Evolutionary conservation across 495 filamentous ascomycete genomes (phyloP).

Genomic region (Podospora tetraspora): DNA sequence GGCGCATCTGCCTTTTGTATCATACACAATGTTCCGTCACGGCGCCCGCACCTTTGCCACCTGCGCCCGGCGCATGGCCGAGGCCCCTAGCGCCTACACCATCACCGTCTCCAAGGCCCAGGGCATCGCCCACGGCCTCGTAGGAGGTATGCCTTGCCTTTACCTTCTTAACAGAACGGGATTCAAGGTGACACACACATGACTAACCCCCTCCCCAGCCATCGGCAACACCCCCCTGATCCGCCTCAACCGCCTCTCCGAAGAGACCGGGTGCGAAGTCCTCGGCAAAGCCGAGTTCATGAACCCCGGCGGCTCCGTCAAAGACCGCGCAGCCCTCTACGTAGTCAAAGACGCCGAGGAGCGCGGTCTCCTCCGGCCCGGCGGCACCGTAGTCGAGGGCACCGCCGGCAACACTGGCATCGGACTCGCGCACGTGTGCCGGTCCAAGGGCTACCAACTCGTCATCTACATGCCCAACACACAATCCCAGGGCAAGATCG

Average conservation of each 20-base stretch:
- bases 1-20: neutral
- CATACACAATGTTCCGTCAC: conserved; percentile 46
- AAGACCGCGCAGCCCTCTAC: conserved; percentile 93
- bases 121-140: conserved; percentile 73
- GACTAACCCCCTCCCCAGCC: conserved; percentile 44
- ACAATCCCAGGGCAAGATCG: conserved; percentile 96
- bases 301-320: conserved; percentile 94
- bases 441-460: conserved; percentile 84
- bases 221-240: conserved; percentile 98
- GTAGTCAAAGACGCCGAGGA: conserved; percentile 92
- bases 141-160: conserved; percentile 60
- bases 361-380: conserved; percentile 69
- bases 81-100: conserved; percentile 31
- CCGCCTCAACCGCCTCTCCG: conserved; percentile 78
- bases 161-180: too few species aligned
- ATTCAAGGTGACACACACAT: too few species aligned
- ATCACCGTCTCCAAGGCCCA: conserved; percentile 71
- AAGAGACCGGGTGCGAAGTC: conserved; percentile 88
- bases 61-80: conserved; percentile 38
- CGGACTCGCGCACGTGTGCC: conserved; percentile 93
- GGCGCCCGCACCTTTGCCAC: conserved; percentile 47
- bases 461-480: conserved; percentile 99
- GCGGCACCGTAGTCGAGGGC: conserved; percentile 93
- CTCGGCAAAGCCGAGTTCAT: conserved; percentile 98
- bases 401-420: conserved; percentile 98